Percentiles rank a stretch among this genome's conserved stretches.
Evolutionary conservation across 305 asterid species (phyloP).

Genomic region (Petunia hybrid): DNA sequence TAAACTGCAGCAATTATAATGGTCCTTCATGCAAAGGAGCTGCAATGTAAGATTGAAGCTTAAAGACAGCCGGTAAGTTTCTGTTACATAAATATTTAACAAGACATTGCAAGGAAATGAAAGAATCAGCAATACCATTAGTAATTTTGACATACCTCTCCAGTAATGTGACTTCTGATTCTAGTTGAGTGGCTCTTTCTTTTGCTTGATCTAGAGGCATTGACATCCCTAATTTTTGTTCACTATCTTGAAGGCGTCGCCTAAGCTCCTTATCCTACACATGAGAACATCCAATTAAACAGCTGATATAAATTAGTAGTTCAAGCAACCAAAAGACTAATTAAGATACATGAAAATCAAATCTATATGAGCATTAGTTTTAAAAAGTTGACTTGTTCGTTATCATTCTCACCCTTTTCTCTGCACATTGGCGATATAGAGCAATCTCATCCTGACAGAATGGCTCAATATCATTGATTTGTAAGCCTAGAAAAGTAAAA

Average conservation of each 20-base stretch:
- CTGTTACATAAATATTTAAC: background rate
- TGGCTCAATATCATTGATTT: constrained; percentile 93
- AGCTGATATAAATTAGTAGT: background rate
- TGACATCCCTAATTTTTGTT: constrained; percentile 77
- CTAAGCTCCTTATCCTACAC: constrained; percentile 83
- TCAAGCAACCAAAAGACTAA: background rate
- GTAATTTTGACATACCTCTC: constrained; percentile 66
- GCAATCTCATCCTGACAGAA: constrained; percentile 98
- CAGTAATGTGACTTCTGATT: constrained; percentile 75
- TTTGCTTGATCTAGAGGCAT: constrained; percentile 84
- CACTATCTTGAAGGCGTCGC: constrained; percentile 87
- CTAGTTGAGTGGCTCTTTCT: constrained; percentile 75
- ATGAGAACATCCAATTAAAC: constrained; percentile 26
- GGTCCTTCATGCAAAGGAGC: background rate
- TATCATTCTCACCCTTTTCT: constrained; percentile 76
- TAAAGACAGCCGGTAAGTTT: background rate
- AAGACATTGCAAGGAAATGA: constrained; percentile 15
- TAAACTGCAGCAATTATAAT: background rate
- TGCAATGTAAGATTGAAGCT: background rate
- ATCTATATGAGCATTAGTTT: background rate
- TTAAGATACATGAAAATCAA: background rate
- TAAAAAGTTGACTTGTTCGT: constrained; percentile 24
- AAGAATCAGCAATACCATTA: background rate
- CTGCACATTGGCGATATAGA: constrained; percentile 79
- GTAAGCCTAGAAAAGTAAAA: constrained; percentile 60